Conservation (phyloP, 2,329 filamentous ascomycete species). For the Metarhizium brunneum region DNA sequence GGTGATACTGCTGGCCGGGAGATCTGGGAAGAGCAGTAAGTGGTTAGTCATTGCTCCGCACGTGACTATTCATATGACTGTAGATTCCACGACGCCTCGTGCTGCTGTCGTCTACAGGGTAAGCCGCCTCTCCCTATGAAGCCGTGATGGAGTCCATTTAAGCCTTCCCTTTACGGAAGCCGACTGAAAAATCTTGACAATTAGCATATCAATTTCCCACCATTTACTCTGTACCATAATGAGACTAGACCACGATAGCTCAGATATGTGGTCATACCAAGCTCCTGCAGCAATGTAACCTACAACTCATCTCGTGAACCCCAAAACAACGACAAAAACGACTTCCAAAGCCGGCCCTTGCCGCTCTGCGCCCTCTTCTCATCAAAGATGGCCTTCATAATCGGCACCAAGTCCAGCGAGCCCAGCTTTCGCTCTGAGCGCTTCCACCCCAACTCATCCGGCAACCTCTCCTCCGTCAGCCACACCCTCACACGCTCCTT, state of each 20-base stretch:
- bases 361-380: conserved; percentile 2
- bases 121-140: too few relatives aligned
- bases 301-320: neutral
- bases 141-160: too few relatives aligned
- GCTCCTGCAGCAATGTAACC: neutral
- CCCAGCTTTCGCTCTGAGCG: conserved; percentile 3
- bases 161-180: too few relatives aligned
- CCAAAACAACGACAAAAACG: conserved; percentile 5
- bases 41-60: neutral
- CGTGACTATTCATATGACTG: neutral
- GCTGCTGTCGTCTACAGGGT: too few relatives aligned
- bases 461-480: conserved; percentile 9
- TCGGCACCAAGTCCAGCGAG: neutral
- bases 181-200: too few relatives aligned
- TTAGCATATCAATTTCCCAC: too few relatives aligned
- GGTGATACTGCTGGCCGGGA: too few relatives aligned
- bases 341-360: neutral
- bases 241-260: neutral
- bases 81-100: too few relatives aligned
- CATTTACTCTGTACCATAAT: neutral
- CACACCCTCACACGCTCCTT: conserved; percentile 8
- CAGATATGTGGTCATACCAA: neutral
- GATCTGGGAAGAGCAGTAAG: neutral
- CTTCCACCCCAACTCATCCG: conserved; percentile 9
- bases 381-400: conserved; percentile 1